Evolutionary conservation across 2,329 filamentous ascomycete species (phyloP), one percentile per base, ranked within the genome.

Genomic region (Fusarium sarcochroum): DNA sequence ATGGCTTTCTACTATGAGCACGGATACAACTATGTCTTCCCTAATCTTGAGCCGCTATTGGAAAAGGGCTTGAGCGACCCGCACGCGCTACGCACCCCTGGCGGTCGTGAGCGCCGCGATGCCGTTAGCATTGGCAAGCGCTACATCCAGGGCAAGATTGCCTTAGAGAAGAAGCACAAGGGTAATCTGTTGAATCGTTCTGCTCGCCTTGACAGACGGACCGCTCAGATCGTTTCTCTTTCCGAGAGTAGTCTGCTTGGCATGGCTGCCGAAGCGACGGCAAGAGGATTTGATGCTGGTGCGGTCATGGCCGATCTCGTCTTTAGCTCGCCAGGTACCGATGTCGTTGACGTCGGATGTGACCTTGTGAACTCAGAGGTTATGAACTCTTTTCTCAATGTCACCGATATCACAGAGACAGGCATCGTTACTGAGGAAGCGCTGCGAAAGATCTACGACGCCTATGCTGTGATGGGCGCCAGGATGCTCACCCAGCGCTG

Each of bases 401-500:
- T 72, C 6, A 66, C 53, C 13, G 67, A 72, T 14, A 66, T 72
- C 3, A 64, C 70, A 13, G 69, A 72, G 3, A 64, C 58, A 4
- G 69, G 70, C 1, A 30, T 72, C 6, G 69, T 72, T 1, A 67
- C 41, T 1, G 70, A 72, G 23, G 56, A 71, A 6, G 58, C 63
- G 8, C 46, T 72, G 23, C 69, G 70, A 17, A 59, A 11, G 23
- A 53, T 72, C 0, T 72, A 72, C 21, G 69, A 72, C 42, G 69
- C 70, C 1, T 72, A 72, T 15, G 70, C 70, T 18, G 67, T 44
- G 5, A 55, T 56, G 42, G 69, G 75, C 9, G 75, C 73, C 27
- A 72, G 75, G 35, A 76, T 75, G 68, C 58, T 77, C 30, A 77
- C 75, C 3, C 59, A 76, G 49, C 63, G 75, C 32, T 77, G 75